Conservation (phyloP, 768 basidiomycete species). For the Brasilioporus rufonigricans region DNA sequence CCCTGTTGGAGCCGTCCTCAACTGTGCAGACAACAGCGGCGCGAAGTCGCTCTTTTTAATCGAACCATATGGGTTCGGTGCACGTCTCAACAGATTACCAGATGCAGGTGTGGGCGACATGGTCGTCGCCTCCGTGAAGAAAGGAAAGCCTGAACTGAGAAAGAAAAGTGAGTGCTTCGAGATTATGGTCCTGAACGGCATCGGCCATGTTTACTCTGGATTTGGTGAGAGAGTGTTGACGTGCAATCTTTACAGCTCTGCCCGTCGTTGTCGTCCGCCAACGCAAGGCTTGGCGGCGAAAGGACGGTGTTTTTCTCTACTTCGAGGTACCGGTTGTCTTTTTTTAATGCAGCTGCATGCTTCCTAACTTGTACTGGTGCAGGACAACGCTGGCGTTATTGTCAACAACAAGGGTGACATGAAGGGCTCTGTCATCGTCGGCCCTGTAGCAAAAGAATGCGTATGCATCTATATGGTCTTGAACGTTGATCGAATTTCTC, state of each 20-base stretch:
- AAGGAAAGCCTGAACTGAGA: slow-evolving; percentile 98
- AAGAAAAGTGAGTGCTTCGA: slow-evolving; percentile 96
- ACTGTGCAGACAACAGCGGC: slow-evolving; percentile 99
- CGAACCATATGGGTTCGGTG: slow-evolving; percentile 93
- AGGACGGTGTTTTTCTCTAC: slow-evolving; percentile 98
- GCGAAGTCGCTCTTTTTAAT: slow-evolving; percentile 96
- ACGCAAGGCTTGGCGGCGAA: slow-evolving; percentile 97
- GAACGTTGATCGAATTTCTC: background rate
- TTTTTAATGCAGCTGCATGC: background rate
- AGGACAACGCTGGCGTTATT: slow-evolving; percentile 96
- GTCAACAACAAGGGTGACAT: slow-evolving; percentile 99
- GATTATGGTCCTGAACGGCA: too few relatives aligned
- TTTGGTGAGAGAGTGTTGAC: slow-evolving; percentile 3
- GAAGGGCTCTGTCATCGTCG: slow-evolving; percentile 98
- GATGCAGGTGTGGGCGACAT: slow-evolving; percentile 95
- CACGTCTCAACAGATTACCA: slow-evolving; percentile 95
- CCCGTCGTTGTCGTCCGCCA: slow-evolving; percentile 96
- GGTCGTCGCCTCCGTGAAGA: slow-evolving; percentile 97
- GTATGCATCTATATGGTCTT: slow-evolving; percentile 44
- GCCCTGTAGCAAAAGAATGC: slow-evolving; percentile 99
- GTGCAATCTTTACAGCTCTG: slow-evolving; percentile 64
- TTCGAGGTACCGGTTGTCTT: slow-evolving; percentile 62
- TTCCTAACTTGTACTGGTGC: background rate
- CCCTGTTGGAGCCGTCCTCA: slow-evolving; percentile 90
- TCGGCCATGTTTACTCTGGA: too few relatives aligned